Evolutionary conservation across 768 basidiomycete species (phyloP).

Genomic region (Paxillus ammoniavirescens): DNA sequence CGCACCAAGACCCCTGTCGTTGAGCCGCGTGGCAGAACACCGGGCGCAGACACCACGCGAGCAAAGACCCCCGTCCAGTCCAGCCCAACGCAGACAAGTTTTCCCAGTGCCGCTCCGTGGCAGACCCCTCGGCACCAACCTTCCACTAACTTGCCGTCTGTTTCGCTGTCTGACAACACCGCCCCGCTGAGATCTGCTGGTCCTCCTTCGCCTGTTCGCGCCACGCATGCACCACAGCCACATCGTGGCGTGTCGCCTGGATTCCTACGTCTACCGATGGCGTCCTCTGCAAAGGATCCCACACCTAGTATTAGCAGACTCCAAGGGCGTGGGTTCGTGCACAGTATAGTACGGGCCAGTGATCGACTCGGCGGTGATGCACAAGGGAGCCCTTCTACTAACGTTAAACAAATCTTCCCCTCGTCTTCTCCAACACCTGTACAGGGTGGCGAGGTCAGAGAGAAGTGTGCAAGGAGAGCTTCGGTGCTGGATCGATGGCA

Average conservation of each 20-base stretch:
- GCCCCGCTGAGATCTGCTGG: slow-evolving; percentile 12
- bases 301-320: slow-evolving; percentile 82
- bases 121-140: slow-evolving; percentile 27
- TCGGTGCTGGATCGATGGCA: slow-evolving; percentile 78
- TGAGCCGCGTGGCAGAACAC: slow-evolving; percentile 23
- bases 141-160: slow-evolving; percentile 32
- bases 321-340: slow-evolving; percentile 84
- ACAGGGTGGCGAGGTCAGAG: slow-evolving; percentile 39
- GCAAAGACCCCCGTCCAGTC: slow-evolving; percentile 18
- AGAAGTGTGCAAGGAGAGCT: slow-evolving; percentile 31
- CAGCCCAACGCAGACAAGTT: slow-evolving; percentile 15
- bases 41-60: slow-evolving; percentile 13
- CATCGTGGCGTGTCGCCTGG: slow-evolving; percentile 50
- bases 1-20: slow-evolving; percentile 10
- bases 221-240: slow-evolving; percentile 43
- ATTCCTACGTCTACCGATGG: slow-evolving; percentile 46
- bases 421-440: slow-evolving; percentile 30
- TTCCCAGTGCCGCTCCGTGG: slow-evolving; percentile 17
- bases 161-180: slow-evolving; percentile 25
- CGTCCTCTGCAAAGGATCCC: slow-evolving; percentile 59
- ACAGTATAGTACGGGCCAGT: slow-evolving; percentile 75
- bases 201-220: slow-evolving; percentile 39
- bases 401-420: slow-evolving; percentile 26
- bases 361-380: slow-evolving; percentile 42
- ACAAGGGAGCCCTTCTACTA: slow-evolving; percentile 32